These are phyloP conservation scores for Dillenia suffruticosa DNA, from an alignment of 164 flowering plant genomes.

Conservation along the genomic window DNA sequence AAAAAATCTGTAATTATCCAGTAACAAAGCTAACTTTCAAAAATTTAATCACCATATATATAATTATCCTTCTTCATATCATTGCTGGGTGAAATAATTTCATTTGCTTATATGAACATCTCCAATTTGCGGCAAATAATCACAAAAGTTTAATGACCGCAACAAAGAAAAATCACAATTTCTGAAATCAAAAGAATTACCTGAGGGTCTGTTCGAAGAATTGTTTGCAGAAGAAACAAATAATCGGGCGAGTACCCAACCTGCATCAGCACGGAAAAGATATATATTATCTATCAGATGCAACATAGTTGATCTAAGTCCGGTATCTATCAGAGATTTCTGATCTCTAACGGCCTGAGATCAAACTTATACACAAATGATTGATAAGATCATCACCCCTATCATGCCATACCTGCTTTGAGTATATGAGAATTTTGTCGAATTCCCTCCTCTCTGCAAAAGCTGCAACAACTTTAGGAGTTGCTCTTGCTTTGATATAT, in stretches of 20 bases:
- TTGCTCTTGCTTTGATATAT: conserved; percentile 97
- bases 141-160: background rate
- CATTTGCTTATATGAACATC: background rate
- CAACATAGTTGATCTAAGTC: no score
- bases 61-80: background rate
- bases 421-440: conserved; percentile 94
- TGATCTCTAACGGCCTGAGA: no score
- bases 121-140: background rate
- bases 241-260: conserved; percentile 98
- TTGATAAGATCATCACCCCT: background rate
- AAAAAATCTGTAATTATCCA: background rate
- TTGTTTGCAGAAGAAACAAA: conserved; percentile 94
- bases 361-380: no score
- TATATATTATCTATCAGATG: background rate
- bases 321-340: no score
- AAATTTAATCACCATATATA: background rate
- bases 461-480: conserved; percentile 99
- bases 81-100: background rate
- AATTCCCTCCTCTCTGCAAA: conserved; percentile 99
- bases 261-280: conserved; percentile 33
- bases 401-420: conserved; percentile 70
- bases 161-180: background rate
- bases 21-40: background rate
- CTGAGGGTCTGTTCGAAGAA: conserved; percentile 96
- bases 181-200: conserved; percentile 26